Percentiles rank a stretch among this genome's conserved stretches.
Evolutionary conservation across 306 rosid genomes (phyloP).

Genomic region (Oemleria cerasiformis): DNA sequence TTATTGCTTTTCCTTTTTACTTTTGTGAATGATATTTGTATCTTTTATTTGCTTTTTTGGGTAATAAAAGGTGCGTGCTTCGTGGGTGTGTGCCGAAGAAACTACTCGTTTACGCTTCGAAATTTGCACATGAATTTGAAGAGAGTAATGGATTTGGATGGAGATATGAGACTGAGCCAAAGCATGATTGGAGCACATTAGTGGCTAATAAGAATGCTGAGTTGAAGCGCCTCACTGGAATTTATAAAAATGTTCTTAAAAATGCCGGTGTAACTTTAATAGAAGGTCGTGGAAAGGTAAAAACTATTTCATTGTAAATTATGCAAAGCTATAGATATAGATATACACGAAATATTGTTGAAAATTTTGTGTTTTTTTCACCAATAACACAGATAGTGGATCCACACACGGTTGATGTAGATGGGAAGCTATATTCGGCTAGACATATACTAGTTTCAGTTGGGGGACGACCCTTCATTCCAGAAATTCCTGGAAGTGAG

Average conservation of each 20-base stretch:
- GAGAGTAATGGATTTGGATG: slow-evolving; percentile 95
- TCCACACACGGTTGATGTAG: slow-evolving; percentile 82
- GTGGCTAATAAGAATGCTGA: slow-evolving; percentile 96
- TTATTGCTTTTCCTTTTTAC: background rate
- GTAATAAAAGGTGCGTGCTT: slow-evolving; percentile 69
- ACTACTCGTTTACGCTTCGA: slow-evolving; percentile 73
- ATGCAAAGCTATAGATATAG: background rate
- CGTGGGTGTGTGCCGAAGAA: slow-evolving; percentile 99
- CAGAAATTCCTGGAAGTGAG: slow-evolving; percentile 86
- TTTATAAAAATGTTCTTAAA: slow-evolving; percentile 69
- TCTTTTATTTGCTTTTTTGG: background rate
- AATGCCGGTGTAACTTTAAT: slow-evolving; percentile 65
- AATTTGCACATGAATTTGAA: slow-evolving; percentile 87
- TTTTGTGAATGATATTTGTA: background rate
- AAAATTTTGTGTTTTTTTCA: slow-evolving; percentile 21
- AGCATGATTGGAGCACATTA: slow-evolving; percentile 91
- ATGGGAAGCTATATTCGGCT: slow-evolving; percentile 84
- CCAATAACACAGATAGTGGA: slow-evolving; percentile 56
- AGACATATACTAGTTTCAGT: slow-evolving; percentile 77
- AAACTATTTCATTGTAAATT: background rate
- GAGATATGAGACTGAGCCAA: slow-evolving; percentile 80
- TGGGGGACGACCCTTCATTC: slow-evolving; percentile 93
- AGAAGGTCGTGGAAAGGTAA: slow-evolving; percentile 96
- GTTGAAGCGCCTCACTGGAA: slow-evolving; percentile 86
- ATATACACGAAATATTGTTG: background rate